Evolutionary conservation across 495 filamentous ascomycete species (phyloP), one percentile per base, ranked within the genome.

Genomic region (Eremomyces bilateralis): DNA sequence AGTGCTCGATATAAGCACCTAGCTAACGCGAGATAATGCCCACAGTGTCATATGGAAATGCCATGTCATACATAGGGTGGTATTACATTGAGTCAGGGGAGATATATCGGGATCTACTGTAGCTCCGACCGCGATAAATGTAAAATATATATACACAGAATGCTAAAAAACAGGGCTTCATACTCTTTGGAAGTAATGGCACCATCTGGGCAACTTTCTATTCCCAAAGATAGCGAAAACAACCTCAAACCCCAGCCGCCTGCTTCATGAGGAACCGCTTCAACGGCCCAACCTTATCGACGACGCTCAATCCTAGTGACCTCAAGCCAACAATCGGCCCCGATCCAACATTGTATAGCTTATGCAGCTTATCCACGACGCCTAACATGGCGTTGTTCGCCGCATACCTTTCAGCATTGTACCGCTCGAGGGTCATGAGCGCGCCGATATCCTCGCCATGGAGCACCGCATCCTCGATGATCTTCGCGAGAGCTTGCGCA

Each of bases 311-410:
- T 0, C 90, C 90, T 33, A 80, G 48, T 42, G 73, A 79, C 34
- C 90, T 66, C 36, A 78, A 56, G 34, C 69, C 73, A 11, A 88
- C 76, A 27, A 94, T 53, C 6, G 83, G 83, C 1, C 74, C 73
- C 35, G 62, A 70, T 5, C 67, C 69, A 2, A 76, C 69, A 22
- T 70, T 72, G 48, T 93, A 99, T 29, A 99, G 54, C 63, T 88
- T 91, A 50, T 94, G 80, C 46, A 99, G 55, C 55, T 93, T 77
- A 59, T 99, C 90, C 24, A 81, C 80, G 15, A 85, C 76, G 6
- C 81, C 88, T 1, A 93, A 59, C 46, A 99, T 61, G 35, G 85
- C 63, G 34, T 91, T 73, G 54, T 95, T 95, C 20, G 67, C 61
- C 10, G 70, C 64, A 46, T 80, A 99, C 19, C 82, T 66, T 41